Conservation (phyloP, 2,329 filamentous ascomycete genomes). For the Aureobasidium sp. region DNA sequence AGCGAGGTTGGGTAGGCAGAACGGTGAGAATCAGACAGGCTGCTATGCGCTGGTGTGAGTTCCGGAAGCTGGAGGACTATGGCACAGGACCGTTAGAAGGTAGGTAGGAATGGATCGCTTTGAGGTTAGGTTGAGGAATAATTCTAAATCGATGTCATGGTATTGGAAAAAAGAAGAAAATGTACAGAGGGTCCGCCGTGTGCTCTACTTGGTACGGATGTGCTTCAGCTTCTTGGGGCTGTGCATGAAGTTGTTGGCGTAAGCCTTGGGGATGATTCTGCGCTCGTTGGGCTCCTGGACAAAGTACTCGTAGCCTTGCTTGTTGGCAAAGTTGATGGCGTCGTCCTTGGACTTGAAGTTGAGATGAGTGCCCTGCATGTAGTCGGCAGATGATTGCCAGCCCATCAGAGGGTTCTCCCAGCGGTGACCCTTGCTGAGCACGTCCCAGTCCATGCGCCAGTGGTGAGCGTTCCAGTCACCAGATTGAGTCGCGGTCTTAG, state of each 20-base stretch:
- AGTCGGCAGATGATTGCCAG: constrained; percentile 92
- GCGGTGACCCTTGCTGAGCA: constrained; percentile 80
- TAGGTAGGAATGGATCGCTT: neutral
- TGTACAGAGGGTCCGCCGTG: constrained; percentile 8
- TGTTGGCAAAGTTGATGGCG: constrained; percentile 89
- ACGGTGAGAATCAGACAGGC: constrained; percentile 35
- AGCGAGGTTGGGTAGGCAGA: constrained; percentile 40
- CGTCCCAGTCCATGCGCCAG: constrained; percentile 99
- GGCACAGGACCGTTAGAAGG: neutral
- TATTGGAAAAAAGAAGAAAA: constrained; percentile 8
- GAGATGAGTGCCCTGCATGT: constrained; percentile 87
- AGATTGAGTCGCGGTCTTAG: constrained; percentile 95
- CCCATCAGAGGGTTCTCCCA: constrained; percentile 99
- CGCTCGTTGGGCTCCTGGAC: constrained; percentile 93
- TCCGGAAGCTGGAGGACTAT: constrained; percentile 17
- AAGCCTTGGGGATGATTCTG: constrained; percentile 81
- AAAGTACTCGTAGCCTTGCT: constrained; percentile 98
- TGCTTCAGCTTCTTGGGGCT: constrained; percentile 76
- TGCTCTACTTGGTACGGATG: constrained; percentile 62
- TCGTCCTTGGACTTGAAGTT: constrained; percentile 91
- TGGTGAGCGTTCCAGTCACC: constrained; percentile 73
- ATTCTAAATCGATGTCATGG: constrained; percentile 9
- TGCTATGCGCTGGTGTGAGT: constrained; percentile 36
- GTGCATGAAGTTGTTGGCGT: constrained; percentile 94
- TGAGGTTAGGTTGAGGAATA: neutral